These are phyloP conservation scores for Ustilago lituana DNA, from an alignment of 1,284 basidiomycete species.

Conservation along the genomic window DNA sequence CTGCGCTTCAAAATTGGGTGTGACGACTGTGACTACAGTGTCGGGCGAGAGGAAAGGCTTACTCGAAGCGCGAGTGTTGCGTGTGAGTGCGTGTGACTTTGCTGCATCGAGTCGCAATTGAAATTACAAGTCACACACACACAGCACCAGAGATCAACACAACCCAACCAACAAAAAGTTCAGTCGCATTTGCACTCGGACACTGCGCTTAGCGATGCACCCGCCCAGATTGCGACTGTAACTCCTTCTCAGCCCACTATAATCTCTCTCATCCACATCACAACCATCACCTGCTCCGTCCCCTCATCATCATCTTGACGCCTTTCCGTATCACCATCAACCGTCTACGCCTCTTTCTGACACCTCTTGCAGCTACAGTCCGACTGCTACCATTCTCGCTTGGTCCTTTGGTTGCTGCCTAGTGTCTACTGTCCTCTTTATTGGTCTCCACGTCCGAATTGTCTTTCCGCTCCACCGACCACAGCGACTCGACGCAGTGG, in stretches of 20 bases:
- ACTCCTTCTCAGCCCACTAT: slow-evolving; percentile 7
- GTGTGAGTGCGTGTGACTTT: not conserved
- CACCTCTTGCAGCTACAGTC: not conserved
- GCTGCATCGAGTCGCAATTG: no score
- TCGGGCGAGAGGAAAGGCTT: no score
- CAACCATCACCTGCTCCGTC: not conserved
- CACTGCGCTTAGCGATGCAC: slow-evolving; percentile 3
- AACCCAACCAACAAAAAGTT: not conserved
- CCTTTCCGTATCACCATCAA: not conserved
- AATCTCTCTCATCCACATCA: slow-evolving; percentile 2
- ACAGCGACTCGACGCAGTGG: slow-evolving; percentile 14
- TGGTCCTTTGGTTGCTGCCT: not conserved
- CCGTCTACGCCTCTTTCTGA: not conserved
- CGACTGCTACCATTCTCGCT: no score
- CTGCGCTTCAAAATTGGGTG: no score
- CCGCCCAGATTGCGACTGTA: no score
- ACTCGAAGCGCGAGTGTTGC: no score
- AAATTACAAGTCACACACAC: not conserved
- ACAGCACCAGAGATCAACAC: slow-evolving; percentile 25
- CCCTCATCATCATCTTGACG: not conserved
- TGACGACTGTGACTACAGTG: no score
- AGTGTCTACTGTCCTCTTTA: no score
- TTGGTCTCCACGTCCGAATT: not conserved
- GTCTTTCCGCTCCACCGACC: not conserved
- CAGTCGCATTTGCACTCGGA: no score